Conservation (phyloP, 225 moss, liverwort and hornwort species). For the Climacium dendroides region DNA sequence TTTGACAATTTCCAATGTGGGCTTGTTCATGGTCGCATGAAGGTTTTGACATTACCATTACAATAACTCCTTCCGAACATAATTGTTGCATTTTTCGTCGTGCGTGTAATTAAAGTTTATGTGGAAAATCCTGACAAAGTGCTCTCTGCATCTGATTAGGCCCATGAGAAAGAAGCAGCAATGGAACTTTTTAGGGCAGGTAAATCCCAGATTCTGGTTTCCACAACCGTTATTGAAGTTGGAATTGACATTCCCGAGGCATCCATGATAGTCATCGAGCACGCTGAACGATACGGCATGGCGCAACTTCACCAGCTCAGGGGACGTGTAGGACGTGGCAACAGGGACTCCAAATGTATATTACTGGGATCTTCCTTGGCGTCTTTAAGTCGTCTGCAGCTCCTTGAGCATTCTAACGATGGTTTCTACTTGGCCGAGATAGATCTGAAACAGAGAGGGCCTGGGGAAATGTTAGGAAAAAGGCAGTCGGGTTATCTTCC, state of each 20-base stretch:
- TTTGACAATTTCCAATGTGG: constrained; percentile 75
- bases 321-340: constrained; percentile 92
- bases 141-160: background rate
- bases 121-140: background rate
- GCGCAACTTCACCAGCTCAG: constrained; percentile 97
- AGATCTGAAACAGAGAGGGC: constrained; percentile 70
- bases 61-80: background rate
- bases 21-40: constrained; percentile 94
- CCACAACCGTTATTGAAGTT: constrained; percentile 95
- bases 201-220: constrained; percentile 79
- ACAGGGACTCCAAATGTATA: constrained; percentile 71
- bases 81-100: background rate
- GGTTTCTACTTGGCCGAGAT: constrained; percentile 93
- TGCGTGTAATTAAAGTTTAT: background rate
- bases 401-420: constrained; percentile 73
- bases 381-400: constrained; percentile 47
- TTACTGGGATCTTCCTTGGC: constrained; percentile 55
- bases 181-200: constrained; percentile 82
- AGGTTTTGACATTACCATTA: constrained; percentile 12
- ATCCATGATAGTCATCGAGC: constrained; percentile 95
- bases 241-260: constrained; percentile 98
- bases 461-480: constrained; percentile 85
- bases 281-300: constrained; percentile 97
- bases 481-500: constrained; percentile 80
- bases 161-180: constrained; percentile 80